A percentile compares a stretch with the other conserved stretches of the same genome.
These are phyloP conservation scores for Porogramme epimiltina DNA, from an alignment of 1,284 basidiomycete species.

Conservation along the genomic window DNA sequence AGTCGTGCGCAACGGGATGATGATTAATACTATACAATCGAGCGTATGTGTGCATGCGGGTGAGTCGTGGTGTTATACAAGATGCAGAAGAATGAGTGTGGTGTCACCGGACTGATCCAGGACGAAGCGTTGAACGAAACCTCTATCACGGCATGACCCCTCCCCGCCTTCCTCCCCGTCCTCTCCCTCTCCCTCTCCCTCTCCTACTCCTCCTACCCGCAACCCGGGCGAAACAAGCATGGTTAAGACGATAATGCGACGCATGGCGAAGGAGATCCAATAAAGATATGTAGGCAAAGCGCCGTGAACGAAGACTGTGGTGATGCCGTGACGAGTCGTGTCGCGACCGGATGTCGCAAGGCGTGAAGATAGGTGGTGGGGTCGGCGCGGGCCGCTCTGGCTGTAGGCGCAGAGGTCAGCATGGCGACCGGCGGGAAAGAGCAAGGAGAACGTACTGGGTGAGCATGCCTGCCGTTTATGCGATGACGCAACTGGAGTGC, in stretches of 20 bases:
- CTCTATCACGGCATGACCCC: background rate
- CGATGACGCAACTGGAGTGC: constrained; percentile 15
- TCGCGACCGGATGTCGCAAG: constrained; percentile 2
- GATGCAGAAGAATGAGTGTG: constrained; percentile 6
- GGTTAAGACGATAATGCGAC: background rate
- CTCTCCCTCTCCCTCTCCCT: background rate
- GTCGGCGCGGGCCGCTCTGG: background rate
- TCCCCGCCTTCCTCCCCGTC: background rate
- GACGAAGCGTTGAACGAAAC: constrained; percentile 12
- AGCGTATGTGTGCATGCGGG: constrained; percentile 1
- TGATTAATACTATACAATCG: background rate
- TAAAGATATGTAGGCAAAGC: constrained; percentile 14
- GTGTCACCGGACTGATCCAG: constrained; percentile 12
- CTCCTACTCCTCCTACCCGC: background rate
- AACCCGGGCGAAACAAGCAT: too few species aligned
- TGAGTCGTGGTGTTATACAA: constrained; percentile 10
- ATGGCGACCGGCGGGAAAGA: background rate
- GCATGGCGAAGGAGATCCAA: constrained; percentile 2
- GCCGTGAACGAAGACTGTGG: constrained; percentile 14
- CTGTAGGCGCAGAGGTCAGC: background rate
- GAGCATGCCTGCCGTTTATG: constrained; percentile 6
- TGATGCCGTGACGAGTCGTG: constrained; percentile 11
- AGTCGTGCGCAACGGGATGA: background rate
- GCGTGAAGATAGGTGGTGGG: constrained; percentile 1
- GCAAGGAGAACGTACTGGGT: constrained; percentile 4